A percentile compares a stretch with the other conserved stretches of the same genome.
These are phyloP conservation scores for Phytophthora europaea DNA, from an alignment of 352 stramenopile genomes.

Conservation along the genomic window DNA sequence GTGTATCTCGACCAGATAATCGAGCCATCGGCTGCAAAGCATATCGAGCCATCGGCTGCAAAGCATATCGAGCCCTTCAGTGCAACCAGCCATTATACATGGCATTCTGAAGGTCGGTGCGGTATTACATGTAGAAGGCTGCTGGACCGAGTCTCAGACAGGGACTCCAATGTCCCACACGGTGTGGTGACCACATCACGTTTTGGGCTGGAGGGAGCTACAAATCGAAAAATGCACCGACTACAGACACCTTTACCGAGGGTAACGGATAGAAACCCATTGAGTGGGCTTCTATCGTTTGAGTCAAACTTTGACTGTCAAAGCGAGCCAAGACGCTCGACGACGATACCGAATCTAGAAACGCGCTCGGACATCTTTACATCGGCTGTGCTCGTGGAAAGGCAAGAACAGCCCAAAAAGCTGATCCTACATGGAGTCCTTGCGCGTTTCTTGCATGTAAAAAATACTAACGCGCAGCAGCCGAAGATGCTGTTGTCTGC, in stretches of 20 bases:
- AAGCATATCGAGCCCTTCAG: too few species aligned
- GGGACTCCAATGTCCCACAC: too few species aligned
- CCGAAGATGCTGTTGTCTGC: neutral
- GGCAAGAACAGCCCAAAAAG: slow-evolving; percentile 13
- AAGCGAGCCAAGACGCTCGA: slow-evolving; percentile 14
- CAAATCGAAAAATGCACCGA: neutral
- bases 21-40: too few species aligned
- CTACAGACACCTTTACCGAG: slow-evolving; percentile 26
- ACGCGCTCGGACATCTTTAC: slow-evolving; percentile 38
- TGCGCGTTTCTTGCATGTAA: slow-evolving; percentile 28
- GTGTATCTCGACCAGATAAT: too few species aligned
- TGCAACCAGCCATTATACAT: too few species aligned
- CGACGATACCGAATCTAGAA: slow-evolving; percentile 30
- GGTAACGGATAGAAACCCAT: neutral
- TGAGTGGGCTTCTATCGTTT: too few species aligned
- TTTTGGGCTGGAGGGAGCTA: neutral
- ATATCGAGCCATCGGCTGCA: too few species aligned
- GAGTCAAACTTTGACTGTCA: neutral
- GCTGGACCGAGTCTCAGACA: too few species aligned
- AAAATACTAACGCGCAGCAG: slow-evolving; percentile 14
- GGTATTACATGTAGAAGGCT: too few species aligned
- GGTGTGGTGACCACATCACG: neutral
- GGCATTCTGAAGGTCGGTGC: too few species aligned
- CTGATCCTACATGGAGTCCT: slow-evolving; percentile 14
- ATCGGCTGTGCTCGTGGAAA: slow-evolving; percentile 39